Base-by-base conservation (phyloP, 2,329 filamentous ascomycete genomes). In the Hymenoscyphus occultus region DNA sequence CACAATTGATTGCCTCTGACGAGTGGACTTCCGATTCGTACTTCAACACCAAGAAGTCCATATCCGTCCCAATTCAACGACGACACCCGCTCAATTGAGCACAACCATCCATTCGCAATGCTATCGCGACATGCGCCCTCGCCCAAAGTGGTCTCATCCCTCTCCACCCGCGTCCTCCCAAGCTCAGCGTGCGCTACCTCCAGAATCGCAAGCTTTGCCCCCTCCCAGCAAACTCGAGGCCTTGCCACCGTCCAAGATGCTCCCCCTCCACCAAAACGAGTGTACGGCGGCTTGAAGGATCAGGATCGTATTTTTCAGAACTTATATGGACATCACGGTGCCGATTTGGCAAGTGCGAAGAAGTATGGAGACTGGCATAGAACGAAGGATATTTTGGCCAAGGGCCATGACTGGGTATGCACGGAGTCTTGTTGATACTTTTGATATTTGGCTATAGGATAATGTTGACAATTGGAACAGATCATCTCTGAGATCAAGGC, bases 241-340 rank as follows among this genome's bases (percentile, higher is more conserved):
- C 90, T 97, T 80, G 91, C 91, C 75, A 92, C 91, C 67, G 90
- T 93, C 72, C 88, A 91, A 78, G 90, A 93, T 79, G 84, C 83
- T 74, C 80, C 85, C 69, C 84, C 89, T 77, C 84, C 84, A 61
- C 89, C 90, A 78, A 80, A 82, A 75, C 87, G 86, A 72, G 84
- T 86, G 71, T 91, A 96, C 79, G 93, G 95, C 74, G 93, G 92
- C 65, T 85, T 99, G 73, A 91, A 88, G 81, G 95, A 99, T 78
- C 93, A 98, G 82, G 95, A 99, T 82, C 89, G 95, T 75, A 99
- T 99, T 80, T 99, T 99, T 82, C 93, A 96, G 83, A 99, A 99
- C 82, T 85, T 99, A 66, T 99, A 99, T 82, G 89, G 92, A 75
- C 92, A 95, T 77, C 92, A 92, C 81, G 93, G 92, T 61, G 86